These are phyloP conservation scores for Xylaria intraflava DNA, from an alignment of 495 filamentous ascomycete species.

Conservation along the genomic window DNA sequence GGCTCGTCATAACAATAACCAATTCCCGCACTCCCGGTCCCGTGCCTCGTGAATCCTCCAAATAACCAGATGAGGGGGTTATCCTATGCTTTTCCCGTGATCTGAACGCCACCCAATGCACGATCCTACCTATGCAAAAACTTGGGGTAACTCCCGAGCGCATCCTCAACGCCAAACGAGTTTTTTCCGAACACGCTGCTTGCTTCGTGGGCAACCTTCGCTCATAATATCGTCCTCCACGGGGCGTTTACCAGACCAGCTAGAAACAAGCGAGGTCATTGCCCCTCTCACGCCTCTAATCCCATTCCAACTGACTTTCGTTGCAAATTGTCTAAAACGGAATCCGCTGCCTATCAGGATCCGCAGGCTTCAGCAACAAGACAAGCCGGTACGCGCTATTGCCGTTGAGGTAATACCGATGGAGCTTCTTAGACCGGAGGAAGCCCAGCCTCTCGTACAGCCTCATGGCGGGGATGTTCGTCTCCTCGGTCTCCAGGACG, in stretches of 20 bases:
- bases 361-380: slow-evolving; percentile 62
- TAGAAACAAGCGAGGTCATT: not conserved
- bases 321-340: slow-evolving; percentile 16
- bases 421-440: slow-evolving; percentile 82
- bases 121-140: slow-evolving; percentile 1
- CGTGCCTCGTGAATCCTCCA: not conserved
- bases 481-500: slow-evolving; percentile 93
- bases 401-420: slow-evolving; percentile 95
- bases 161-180: not conserved
- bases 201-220: too few species aligned
- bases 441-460: slow-evolving; percentile 94
- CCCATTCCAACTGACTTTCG: too few species aligned
- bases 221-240: too few species aligned
- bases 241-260: too few species aligned
- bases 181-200: not conserved
- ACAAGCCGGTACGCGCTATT: slow-evolving; percentile 89
- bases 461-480: slow-evolving; percentile 84
- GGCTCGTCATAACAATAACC: not conserved
- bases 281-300: too few species aligned
- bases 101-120: slow-evolving; percentile 12
- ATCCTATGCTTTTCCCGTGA: not conserved
- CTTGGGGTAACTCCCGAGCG: not conserved
- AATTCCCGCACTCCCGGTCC: not conserved
- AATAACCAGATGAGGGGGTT: not conserved
- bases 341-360: slow-evolving; percentile 21